Evolutionary conservation across 305 asterid species (phyloP), one percentile per base, ranked within the genome.

Genomic region (Fraxinus sp.): DNA sequence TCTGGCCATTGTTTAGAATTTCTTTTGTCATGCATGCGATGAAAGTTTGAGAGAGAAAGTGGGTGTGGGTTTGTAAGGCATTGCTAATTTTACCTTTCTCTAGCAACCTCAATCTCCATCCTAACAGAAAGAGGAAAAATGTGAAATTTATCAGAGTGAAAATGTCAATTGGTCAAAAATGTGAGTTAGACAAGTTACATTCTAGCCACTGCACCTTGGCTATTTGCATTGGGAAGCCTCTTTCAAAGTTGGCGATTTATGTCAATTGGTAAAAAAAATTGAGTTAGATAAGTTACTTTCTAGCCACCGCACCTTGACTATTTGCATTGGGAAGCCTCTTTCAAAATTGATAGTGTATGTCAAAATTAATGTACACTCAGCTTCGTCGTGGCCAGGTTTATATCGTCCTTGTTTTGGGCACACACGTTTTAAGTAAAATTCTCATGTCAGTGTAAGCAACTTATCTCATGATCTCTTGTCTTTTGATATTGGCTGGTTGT

Each of bases 401-500:
- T 55, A 55, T n/a, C 10, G 3, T 55, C 66, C 26, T 55, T 81
- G 80, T 52, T 83, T 52, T 46, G 79, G 18, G 66, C 84, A 77
- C 80, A 74, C 70, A 43, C 37, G 5, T 39, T 66, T 62, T 37
- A 26, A 66, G 20, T 59, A 71, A 79, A 75, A 37, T 77, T 55
- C 82, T 72, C 71, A 66, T 66, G 32, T 26, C 37, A 24, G 36
- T 70, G 9, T 18, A 70, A 70, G 68, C 66, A 83, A n/a, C 81
- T 83, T 62, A 30, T 75, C 57, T 16, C 77, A 81, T 87, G 37
- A 57, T 78, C 16, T 79, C 75, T 55, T 85, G 68, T 49, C 18
- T 78, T 24, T 86, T 83, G 85, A 32, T 72, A 78, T 85, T 77
- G 84, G 75, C 91, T 95, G 98, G 97, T 96, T 81, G 88, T 95